A percentile compares a stretch with the other conserved stretches of the same genome.
phyloP scores from a whole-genome alignment of 2,329 filamentous ascomycete genomes.

The Fusarium tupiense region DNA sequence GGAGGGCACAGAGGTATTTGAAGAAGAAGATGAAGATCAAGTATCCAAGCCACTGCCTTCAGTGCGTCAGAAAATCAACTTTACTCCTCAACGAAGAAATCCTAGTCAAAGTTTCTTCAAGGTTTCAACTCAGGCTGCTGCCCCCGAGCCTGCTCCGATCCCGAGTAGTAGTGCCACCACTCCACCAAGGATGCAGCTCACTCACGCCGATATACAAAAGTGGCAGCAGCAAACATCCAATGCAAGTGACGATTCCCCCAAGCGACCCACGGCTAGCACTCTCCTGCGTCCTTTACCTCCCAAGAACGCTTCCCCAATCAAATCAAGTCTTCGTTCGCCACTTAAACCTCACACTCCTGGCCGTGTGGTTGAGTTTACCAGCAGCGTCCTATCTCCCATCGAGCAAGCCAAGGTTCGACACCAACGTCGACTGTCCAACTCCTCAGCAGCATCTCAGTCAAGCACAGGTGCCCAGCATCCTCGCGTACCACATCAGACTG shows the following conservation, averaged over 20 bases:
- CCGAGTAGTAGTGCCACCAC: conserved; percentile 38
- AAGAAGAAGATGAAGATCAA: conserved; percentile 42
- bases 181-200: conserved; percentile 54
- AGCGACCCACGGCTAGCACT: conserved; percentile 47
- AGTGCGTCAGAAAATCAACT: conserved; percentile 60
- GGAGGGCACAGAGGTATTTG: conserved; percentile 18
- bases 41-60: conserved; percentile 42
- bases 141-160: conserved; percentile 19
- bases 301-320: conserved; percentile 63
- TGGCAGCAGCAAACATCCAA: conserved; percentile 55
- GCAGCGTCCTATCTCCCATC: conserved; percentile 58
- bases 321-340: conserved; percentile 67
- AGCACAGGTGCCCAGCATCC: conserved; percentile 21
- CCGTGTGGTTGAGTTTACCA: conserved; percentile 67
- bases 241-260: conserved; percentile 50
- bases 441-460: conserved; percentile 29
- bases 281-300: conserved; percentile 61
- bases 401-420: conserved; percentile 52
- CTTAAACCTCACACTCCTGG: conserved; percentile 67
- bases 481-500: conserved; percentile 18
- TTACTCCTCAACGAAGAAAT: conserved; percentile 55
- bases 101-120: conserved; percentile 53
- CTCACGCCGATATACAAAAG: conserved; percentile 52
- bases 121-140: conserved; percentile 36
- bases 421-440: conserved; percentile 44